Conservation (phyloP, 2,329 filamentous ascomycete species). For the Myriosclerotinia duriaeana region DNA sequence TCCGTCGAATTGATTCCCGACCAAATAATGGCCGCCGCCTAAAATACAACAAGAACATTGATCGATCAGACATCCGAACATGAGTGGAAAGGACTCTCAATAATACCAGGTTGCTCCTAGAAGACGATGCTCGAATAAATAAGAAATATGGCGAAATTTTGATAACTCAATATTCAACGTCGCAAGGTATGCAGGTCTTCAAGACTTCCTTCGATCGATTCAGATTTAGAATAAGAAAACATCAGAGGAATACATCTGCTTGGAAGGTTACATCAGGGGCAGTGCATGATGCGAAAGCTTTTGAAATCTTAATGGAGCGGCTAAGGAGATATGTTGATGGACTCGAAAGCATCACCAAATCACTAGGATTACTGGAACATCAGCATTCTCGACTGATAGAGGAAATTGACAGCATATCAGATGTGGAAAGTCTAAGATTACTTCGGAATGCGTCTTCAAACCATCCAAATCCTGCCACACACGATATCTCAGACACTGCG, state of each 20-base stretch:
- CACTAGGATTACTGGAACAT: slow-evolving; percentile 28
- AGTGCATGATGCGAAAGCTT: slow-evolving; percentile 31
- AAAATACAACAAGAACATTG: slow-evolving; percentile 25
- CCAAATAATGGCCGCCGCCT: slow-evolving; percentile 15
- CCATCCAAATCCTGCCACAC: slow-evolving; percentile 10
- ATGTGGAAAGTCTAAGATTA: slow-evolving; percentile 31
- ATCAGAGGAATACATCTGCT: slow-evolving; percentile 31
- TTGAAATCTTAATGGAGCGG: slow-evolving; percentile 29
- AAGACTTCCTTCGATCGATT: slow-evolving; percentile 32
- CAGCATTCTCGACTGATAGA: slow-evolving; percentile 28
- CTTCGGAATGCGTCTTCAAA: slow-evolving; percentile 28
- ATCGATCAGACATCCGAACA: slow-evolving; percentile 21
- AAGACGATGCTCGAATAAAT: slow-evolving; percentile 20
- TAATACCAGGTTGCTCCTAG: slow-evolving; percentile 25
- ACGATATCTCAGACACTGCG: slow-evolving; percentile 29
- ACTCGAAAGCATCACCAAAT: slow-evolving; percentile 31
- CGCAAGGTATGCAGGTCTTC: slow-evolving; percentile 28
- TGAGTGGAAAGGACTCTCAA: slow-evolving; percentile 20
- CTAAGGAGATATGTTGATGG: slow-evolving; percentile 32
- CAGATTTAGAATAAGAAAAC: slow-evolving; percentile 26
- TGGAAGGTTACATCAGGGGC: slow-evolving; percentile 34
- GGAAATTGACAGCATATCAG: slow-evolving; percentile 33
- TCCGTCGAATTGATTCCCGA: slow-evolving; percentile 26
- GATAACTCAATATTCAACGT: neutral
- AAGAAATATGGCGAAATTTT: slow-evolving; percentile 19